Percentiles rank a stretch among this genome's conserved stretches.
These are phyloP conservation scores for Microdochium nivale DNA, from an alignment of 2,329 filamentous ascomycete species.

Conservation along the genomic window DNA sequence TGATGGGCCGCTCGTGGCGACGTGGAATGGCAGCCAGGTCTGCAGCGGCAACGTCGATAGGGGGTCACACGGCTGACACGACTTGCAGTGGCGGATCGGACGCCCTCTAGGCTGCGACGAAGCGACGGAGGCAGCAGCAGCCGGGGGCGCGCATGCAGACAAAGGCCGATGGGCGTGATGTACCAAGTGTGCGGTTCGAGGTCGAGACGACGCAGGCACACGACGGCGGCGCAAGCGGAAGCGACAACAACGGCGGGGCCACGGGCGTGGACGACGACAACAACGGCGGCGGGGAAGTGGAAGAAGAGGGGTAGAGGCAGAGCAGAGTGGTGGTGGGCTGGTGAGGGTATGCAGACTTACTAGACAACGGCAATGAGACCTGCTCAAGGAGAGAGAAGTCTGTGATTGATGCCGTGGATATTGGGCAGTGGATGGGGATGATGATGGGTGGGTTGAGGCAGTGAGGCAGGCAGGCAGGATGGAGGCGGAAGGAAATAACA, in stretches of 20 bases:
- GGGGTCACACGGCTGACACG: not conserved
- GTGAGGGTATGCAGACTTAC: not conserved
- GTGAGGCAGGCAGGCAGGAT: not conserved
- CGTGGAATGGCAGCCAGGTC: not conserved
- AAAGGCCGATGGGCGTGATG: not conserved
- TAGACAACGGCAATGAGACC: not conserved
- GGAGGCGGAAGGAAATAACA: not conserved
- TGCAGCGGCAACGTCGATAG: not conserved
- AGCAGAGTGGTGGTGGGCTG: too few relatives aligned
- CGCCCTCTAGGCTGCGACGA: not conserved
- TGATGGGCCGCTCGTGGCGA: not conserved
- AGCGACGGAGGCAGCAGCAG: not conserved
- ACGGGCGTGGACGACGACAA: not conserved
- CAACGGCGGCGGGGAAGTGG: not conserved
- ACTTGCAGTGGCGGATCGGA: not conserved
- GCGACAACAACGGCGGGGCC: not conserved
- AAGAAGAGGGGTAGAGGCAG: not conserved
- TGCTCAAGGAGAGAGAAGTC: not conserved
- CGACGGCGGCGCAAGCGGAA: not conserved
- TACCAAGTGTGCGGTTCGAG: not conserved
- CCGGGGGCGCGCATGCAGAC: not conserved
- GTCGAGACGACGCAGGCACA: not conserved
- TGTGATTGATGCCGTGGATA: not conserved
- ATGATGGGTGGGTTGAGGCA: not conserved
- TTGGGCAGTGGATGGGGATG: not conserved